Conservation (phyloP, 1,139 yeast genomes). For the Scheffersomyces parashehatae region DNA sequence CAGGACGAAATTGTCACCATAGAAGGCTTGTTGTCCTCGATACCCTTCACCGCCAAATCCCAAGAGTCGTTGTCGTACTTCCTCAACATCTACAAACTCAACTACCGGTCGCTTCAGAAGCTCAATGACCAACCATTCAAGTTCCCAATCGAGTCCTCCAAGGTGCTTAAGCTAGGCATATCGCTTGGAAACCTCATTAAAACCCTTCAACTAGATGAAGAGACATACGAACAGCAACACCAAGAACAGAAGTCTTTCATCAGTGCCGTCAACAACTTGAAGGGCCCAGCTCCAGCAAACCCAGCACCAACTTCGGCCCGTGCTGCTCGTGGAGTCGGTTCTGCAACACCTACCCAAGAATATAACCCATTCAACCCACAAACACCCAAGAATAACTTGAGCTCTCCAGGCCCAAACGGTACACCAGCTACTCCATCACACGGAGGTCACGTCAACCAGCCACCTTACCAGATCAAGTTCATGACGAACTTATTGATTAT, state of each 20-base stretch:
- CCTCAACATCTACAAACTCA: conserved; percentile 35
- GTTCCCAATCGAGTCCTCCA: conserved; percentile 40
- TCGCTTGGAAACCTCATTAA: conserved; percentile 46
- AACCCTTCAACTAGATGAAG: conserved; percentile 39
- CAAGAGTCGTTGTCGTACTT: conserved; percentile 18
- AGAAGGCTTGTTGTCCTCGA: conserved; percentile 29
- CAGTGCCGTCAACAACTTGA: conserved; percentile 12
- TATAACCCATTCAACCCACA: conserved; percentile 5
- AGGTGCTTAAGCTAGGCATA: conserved; percentile 43
- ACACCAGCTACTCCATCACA: background rate
- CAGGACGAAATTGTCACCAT: conserved; percentile 31
- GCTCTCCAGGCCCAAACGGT: conserved; percentile 1
- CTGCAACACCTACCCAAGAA: background rate
- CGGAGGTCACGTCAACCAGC: conserved; percentile 13
- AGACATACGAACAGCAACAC: conserved; percentile 25
- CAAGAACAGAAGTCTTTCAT: conserved; percentile 20
- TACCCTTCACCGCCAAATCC: conserved; percentile 31
- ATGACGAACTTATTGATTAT: conserved; percentile 34
- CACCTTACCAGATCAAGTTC: conserved; percentile 37
- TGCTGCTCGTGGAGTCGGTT: no score
- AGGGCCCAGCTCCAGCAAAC: conserved; percentile 4
- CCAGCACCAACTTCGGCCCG: background rate
- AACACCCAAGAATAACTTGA: conserved; percentile 10
- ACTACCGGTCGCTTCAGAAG: conserved; percentile 26
- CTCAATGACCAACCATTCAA: conserved; percentile 21